A percentile compares a stretch with the other conserved stretches of the same genome.
These are phyloP conservation scores for Saxophila tyrrhenica DNA, from an alignment of 495 filamentous ascomycete genomes.

Conservation along the genomic window DNA sequence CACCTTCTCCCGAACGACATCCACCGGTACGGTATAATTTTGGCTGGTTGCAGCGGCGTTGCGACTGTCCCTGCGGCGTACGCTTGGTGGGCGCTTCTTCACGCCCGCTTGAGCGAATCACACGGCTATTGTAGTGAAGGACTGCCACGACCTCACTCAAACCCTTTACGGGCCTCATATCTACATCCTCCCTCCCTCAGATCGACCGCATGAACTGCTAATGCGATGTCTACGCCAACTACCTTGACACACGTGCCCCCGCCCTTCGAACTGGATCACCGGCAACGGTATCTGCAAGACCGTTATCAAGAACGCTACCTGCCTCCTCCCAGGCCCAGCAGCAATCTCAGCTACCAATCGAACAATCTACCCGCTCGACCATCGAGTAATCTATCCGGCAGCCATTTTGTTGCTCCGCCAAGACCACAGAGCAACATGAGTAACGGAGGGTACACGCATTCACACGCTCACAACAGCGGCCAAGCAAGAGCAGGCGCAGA, in stretches of 20 bases:
- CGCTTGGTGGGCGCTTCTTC: not conserved
- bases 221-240: not conserved
- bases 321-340: slow-evolving; percentile 17
- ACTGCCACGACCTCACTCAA: not conserved
- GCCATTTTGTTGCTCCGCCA: slow-evolving; percentile 6
- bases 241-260: not conserved
- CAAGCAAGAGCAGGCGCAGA: slow-evolving; percentile 17
- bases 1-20: not conserved
- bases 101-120: not conserved
- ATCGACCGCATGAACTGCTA: not conserved
- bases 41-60: not conserved
- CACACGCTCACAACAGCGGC: slow-evolving; percentile 1
- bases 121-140: not conserved
- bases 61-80: not conserved
- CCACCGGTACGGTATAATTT: not conserved
- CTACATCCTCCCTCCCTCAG: not conserved
- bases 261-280: not conserved
- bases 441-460: slow-evolving; percentile 9
- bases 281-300: slow-evolving; percentile 8
- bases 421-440: slow-evolving; percentile 16
- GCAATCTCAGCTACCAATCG: slow-evolving; percentile 13
- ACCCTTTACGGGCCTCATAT: not conserved
- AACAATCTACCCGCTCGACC: slow-evolving; percentile 13
- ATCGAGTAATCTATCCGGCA: slow-evolving; percentile 12
- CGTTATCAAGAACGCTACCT: slow-evolving; percentile 18